These are phyloP conservation scores for Holtermannia corniformis DNA, from an alignment of 768 basidiomycete genomes.

Conservation along the genomic window DNA sequence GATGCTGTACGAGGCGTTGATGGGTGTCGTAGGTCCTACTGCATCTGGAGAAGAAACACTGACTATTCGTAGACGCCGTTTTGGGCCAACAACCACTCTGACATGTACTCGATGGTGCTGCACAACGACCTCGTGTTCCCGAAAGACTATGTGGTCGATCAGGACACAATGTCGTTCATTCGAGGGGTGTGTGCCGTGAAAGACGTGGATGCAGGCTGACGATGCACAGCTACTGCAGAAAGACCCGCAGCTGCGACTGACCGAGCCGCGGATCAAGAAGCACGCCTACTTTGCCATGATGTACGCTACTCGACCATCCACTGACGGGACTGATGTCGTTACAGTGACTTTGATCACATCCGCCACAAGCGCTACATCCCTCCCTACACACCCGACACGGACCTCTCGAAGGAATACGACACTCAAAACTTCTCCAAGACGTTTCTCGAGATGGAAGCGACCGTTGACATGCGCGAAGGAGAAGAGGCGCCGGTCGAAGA, in stretches of 20 bases:
- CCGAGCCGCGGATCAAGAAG: slow-evolving; percentile 84
- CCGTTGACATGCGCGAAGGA: slow-evolving; percentile 51
- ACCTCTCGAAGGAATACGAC: slow-evolving; percentile 70
- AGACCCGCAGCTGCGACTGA: slow-evolving; percentile 79
- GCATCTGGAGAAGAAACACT: not conserved
- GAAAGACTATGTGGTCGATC: slow-evolving; percentile 82
- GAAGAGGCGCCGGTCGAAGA: not conserved
- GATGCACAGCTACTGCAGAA: slow-evolving; percentile 78
- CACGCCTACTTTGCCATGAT: slow-evolving; percentile 95
- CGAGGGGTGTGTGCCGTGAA: slow-evolving; percentile 64
- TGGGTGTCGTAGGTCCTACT: slow-evolving; percentile 67
- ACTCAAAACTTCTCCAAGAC: slow-evolving; percentile 96
- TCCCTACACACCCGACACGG: slow-evolving; percentile 44
- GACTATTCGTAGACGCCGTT: slow-evolving; percentile 10
- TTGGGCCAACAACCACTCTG: slow-evolving; percentile 10
- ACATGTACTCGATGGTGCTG: slow-evolving; percentile 13
- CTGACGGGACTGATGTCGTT: slow-evolving; percentile 8
- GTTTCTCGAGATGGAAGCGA: slow-evolving; percentile 91
- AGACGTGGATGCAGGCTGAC: too few relatives aligned
- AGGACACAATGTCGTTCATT: slow-evolving; percentile 88
- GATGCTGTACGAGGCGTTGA: slow-evolving; percentile 95
- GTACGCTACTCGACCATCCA: slow-evolving; percentile 45
- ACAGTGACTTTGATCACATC: slow-evolving; percentile 11
- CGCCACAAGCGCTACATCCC: slow-evolving; percentile 19
- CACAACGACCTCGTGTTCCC: slow-evolving; percentile 75